phyloP scores from a whole-genome alignment of 148 eudicot species.

The Camellia sinensis region DNA sequence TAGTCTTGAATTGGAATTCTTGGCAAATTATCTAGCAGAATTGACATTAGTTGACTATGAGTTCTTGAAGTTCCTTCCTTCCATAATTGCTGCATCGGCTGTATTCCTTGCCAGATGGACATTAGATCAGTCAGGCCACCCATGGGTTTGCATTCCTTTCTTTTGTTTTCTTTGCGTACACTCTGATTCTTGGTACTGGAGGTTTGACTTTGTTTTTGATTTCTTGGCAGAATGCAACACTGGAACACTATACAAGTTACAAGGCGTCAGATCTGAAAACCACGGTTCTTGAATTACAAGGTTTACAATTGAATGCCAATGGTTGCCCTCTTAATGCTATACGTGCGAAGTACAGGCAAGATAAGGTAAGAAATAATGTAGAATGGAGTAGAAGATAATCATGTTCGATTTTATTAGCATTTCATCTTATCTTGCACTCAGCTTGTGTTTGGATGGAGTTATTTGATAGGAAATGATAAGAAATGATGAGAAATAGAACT shows the following conservation, averaged over 20 bases:
- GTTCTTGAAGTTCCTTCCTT: slow-evolving; percentile 71
- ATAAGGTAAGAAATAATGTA: slow-evolving; percentile 42
- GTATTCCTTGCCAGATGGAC: slow-evolving; percentile 91
- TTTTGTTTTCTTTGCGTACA: not conserved
- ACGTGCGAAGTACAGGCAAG: slow-evolving; percentile 64
- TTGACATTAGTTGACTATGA: slow-evolving; percentile 70
- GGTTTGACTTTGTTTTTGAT: not conserved
- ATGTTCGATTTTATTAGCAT: not conserved
- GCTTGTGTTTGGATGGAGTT: too few relatives aligned
- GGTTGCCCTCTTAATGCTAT: slow-evolving; percentile 56
- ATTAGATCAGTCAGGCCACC: slow-evolving; percentile 60
- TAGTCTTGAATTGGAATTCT: slow-evolving; percentile 59
- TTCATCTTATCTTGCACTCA: too few relatives aligned
- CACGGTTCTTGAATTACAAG: slow-evolving; percentile 50
- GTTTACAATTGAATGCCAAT: slow-evolving; percentile 45
- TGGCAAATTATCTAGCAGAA: slow-evolving; percentile 84
- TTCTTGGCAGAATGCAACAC: slow-evolving; percentile 49
- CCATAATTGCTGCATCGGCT: slow-evolving; percentile 77
- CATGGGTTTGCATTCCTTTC: slow-evolving; percentile 55
- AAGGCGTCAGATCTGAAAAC: slow-evolving; percentile 53
- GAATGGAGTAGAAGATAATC: not conserved
- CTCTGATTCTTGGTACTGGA: not conserved
- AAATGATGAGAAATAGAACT: too few relatives aligned
- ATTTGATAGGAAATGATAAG: too few relatives aligned
- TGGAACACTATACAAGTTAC: slow-evolving; percentile 66